These are phyloP conservation scores for Leptodermis oblonga DNA, from an alignment of 257 asterid genomes.

Conservation along the genomic window DNA sequence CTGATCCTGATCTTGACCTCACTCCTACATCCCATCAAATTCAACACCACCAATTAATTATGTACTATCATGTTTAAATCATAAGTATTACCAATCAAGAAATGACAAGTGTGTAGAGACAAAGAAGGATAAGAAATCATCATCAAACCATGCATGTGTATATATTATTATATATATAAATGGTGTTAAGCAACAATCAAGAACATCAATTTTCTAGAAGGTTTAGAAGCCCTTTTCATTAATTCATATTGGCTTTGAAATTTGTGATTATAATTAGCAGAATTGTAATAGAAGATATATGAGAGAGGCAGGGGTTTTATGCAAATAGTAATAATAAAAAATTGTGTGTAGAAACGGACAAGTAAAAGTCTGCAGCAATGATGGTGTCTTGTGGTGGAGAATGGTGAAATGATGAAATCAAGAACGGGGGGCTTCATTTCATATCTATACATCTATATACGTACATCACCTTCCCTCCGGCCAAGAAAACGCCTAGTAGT, in stretches of 20 bases:
- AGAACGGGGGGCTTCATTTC: no score
- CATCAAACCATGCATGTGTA: slow-evolving; percentile 45
- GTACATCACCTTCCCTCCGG: no score
- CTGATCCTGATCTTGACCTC: slow-evolving; percentile 12
- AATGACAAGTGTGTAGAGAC: slow-evolving; percentile 54
- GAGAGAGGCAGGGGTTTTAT: no score
- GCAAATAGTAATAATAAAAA: not conserved
- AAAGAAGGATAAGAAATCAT: slow-evolving; percentile 32
- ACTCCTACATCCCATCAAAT: slow-evolving; percentile 51
- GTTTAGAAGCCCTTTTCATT: slow-evolving; percentile 39
- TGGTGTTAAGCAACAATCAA: slow-evolving; percentile 43
- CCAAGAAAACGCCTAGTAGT: no score
- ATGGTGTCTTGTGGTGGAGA: slow-evolving; percentile 56
- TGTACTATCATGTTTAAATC: slow-evolving; percentile 24
- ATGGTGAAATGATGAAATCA: slow-evolving; percentile 30
- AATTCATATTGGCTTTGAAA: not conserved
- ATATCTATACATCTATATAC: no score
- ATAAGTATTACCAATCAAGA: slow-evolving; percentile 31
- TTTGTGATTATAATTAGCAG: no score
- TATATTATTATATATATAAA: no score
- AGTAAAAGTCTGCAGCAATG: slow-evolving; percentile 35
- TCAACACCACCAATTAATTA: slow-evolving; percentile 30
- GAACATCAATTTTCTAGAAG: slow-evolving; percentile 40
- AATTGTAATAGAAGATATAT: slow-evolving; percentile 8
- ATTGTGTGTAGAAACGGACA: slow-evolving; percentile 35